Conservation (phyloP, 2,329 filamentous ascomycete species). For the Colletotrichum abscissum region DNA sequence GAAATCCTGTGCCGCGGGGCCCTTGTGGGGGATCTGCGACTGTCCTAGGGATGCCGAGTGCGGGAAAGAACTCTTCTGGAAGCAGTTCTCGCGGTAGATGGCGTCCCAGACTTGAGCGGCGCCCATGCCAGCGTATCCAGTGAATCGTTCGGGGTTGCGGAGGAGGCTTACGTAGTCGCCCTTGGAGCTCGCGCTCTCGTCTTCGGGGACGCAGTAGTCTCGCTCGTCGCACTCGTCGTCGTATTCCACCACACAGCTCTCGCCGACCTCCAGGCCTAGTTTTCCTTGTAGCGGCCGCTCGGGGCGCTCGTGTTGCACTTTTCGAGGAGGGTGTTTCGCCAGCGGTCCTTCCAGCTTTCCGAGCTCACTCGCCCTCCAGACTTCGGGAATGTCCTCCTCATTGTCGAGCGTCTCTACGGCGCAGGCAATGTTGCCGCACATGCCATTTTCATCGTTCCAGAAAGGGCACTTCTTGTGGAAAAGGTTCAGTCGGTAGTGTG, state of each 20-base stretch:
- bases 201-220: slow-evolving; percentile 96
- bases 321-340: slow-evolving; percentile 86
- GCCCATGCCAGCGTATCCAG: slow-evolving; percentile 88
- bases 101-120: slow-evolving; percentile 95
- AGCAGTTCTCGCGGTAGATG: slow-evolving; percentile 98
- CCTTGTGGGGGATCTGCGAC: slow-evolving; percentile 52
- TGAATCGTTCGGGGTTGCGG: slow-evolving; percentile 95
- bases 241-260: slow-evolving; percentile 97
- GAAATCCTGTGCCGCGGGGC: slow-evolving; percentile 70
- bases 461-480: slow-evolving; percentile 96
- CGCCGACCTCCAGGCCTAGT: slow-evolving; percentile 87
- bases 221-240: slow-evolving; percentile 97
- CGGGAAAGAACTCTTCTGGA: slow-evolving; percentile 75
- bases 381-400: slow-evolving; percentile 90
- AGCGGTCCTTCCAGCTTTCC: slow-evolving; percentile 92
- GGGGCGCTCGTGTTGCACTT: slow-evolving; percentile 74
- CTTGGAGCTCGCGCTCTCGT: slow-evolving; percentile 86
- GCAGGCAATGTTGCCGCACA: slow-evolving; percentile 97
- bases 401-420: slow-evolving; percentile 95
- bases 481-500: slow-evolving; percentile 94
- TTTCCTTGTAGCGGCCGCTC: slow-evolving; percentile 82
- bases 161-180: slow-evolving; percentile 96
- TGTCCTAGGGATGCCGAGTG: slow-evolving; percentile 66
- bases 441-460: slow-evolving; percentile 91
- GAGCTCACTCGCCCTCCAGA: slow-evolving; percentile 92